Conservation (phyloP, 2,329 filamentous ascomycete species). For the Pseudogymnoascus sp. region DNA sequence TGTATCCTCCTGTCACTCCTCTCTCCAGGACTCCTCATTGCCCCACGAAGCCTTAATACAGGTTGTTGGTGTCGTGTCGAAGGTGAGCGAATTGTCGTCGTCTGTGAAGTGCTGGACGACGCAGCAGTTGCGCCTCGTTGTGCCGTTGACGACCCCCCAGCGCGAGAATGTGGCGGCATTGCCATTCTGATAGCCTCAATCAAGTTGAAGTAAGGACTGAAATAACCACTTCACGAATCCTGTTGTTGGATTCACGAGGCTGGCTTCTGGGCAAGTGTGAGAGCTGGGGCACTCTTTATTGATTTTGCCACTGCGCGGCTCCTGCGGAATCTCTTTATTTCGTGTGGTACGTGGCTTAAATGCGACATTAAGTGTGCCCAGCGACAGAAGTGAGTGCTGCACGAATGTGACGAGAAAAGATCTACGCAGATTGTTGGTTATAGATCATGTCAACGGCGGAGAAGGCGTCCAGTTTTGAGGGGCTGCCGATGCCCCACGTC, state of each 20-base stretch:
- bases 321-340: not conserved
- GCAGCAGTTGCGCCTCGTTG: not conserved
- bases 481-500: constrained; percentile 1
- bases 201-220: not conserved
- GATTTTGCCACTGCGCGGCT: not conserved
- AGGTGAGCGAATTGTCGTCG: not conserved
- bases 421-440: not conserved
- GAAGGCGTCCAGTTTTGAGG: not conserved
- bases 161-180: not conserved
- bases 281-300: not conserved
- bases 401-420: constrained; percentile 1
- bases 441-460: not conserved
- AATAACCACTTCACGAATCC: not conserved
- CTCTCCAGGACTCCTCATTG: constrained; percentile 11
- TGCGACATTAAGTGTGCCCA: not conserved
- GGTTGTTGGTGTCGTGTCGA: constrained; percentile 13
- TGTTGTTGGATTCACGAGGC: not conserved
- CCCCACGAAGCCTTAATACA: constrained; percentile 24
- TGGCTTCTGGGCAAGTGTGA: not conserved
- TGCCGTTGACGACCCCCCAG: not conserved
- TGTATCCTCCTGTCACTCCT: constrained; percentile 57
- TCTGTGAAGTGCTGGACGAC: not conserved
- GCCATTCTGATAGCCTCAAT: not conserved
- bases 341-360: constrained; percentile 1
- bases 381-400: not conserved